Evolutionary conservation across 148 eudicot genomes (phyloP).

Genomic region (Rheum nobile): DNA sequence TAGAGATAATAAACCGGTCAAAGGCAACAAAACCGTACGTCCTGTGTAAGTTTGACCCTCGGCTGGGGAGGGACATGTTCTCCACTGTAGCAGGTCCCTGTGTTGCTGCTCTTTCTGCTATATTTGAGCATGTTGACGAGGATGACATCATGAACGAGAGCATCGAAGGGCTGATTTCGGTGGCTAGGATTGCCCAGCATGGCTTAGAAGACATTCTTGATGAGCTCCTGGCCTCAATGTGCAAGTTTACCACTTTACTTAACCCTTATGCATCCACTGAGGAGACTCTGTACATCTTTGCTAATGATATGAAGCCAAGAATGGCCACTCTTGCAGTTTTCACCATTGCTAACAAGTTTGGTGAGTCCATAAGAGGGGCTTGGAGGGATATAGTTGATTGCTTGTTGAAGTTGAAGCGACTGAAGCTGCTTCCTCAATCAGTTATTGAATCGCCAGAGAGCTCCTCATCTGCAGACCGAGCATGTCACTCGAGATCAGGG

Average conservation of each 20-base stretch:
- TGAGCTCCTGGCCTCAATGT: slow-evolving; percentile 74
- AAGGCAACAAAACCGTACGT: slow-evolving; percentile 34
- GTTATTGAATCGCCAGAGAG: slow-evolving; percentile 34
- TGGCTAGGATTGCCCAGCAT: slow-evolving; percentile 62
- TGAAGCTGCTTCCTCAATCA: slow-evolving; percentile 71
- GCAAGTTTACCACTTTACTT: slow-evolving; percentile 73
- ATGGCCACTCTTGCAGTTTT: slow-evolving; percentile 89
- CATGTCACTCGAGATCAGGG: slow-evolving; percentile 21
- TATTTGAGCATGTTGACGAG: slow-evolving; percentile 82
- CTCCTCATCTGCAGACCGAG: slow-evolving; percentile 13
- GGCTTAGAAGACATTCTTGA: slow-evolving; percentile 79
- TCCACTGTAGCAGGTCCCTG: slow-evolving; percentile 78
- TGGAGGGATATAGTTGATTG: slow-evolving; percentile 94
- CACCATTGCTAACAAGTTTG: slow-evolving; percentile 69
- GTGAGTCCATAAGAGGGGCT: slow-evolving; percentile 64
- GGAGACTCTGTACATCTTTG: slow-evolving; percentile 77
- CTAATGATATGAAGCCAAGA: slow-evolving; percentile 80
- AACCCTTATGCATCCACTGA: slow-evolving; percentile 94
- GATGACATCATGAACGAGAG: slow-evolving; percentile 79
- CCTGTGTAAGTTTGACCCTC: slow-evolving; percentile 44
- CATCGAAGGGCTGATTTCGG: slow-evolving; percentile 65
- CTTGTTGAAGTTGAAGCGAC: slow-evolving; percentile 68
- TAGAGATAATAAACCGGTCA: slow-evolving; percentile 57
- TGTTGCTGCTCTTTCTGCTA: slow-evolving; percentile 69
- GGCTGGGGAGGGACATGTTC: slow-evolving; percentile 87